phyloP scores from a whole-genome alignment of 2,329 filamentous ascomycete species.

The Fusarium euwallaceae region DNA sequence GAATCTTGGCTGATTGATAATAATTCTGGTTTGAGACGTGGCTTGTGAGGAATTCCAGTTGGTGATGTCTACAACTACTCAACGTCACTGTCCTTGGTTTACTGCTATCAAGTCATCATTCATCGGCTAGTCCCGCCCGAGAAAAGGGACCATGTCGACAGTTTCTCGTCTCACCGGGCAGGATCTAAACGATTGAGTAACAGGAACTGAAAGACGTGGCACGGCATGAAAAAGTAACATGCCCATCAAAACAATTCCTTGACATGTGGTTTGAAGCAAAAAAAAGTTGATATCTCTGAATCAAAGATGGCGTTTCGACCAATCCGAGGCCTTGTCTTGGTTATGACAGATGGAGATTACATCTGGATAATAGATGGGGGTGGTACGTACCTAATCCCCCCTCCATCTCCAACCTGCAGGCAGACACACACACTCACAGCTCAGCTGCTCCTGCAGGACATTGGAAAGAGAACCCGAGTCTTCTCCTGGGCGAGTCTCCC shows the following conservation, averaged over 20 bases:
- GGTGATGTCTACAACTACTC: conserved; percentile 1
- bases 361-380: conserved; percentile 21
- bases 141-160: neutral
- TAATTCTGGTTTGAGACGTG: neutral
- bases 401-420: conserved; percentile 9
- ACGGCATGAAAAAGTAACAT: conserved; percentile 11
- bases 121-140: conserved; percentile 1
- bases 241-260: conserved; percentile 4
- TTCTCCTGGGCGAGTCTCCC: neutral
- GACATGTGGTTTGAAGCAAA: conserved; percentile 16
- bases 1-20: conserved; percentile 19
- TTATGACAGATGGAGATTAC: conserved; percentile 47
- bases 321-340: conserved; percentile 28
- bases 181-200: conserved; percentile 2
- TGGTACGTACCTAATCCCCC: conserved; percentile 29
- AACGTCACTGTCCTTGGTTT: neutral
- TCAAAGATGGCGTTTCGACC: conserved; percentile 26
- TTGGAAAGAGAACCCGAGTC: conserved; percentile 10
- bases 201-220: conserved; percentile 28
- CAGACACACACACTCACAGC: neutral
- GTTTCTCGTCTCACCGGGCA: neutral
- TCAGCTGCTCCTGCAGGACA: conserved; percentile 14
- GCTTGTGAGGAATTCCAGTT: neutral
- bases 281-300: conserved; percentile 41
- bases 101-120: no score